A percentile compares a stretch with the other conserved stretches of the same genome.
Evolutionary conservation across 352 stramenopile genomes (phyloP).

Genomic region (Pythium pyrilobum): DNA sequence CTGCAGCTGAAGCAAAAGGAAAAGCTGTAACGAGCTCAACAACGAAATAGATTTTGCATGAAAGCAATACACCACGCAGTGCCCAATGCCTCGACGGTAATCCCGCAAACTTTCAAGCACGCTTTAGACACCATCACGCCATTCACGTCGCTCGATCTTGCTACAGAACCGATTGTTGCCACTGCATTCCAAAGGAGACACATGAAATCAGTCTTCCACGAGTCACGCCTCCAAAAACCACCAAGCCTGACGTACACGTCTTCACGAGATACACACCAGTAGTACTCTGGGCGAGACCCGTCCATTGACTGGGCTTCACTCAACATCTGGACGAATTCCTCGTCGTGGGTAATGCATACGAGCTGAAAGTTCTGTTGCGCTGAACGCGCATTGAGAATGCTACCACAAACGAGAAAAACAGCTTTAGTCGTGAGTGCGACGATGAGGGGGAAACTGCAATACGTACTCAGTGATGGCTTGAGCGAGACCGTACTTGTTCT

Average conservation of each 20-base stretch:
- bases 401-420: conserved; percentile 21
- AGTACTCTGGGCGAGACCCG: conserved; percentile 70
- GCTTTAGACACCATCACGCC: conserved; percentile 41
- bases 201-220: not conserved
- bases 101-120: too few species aligned
- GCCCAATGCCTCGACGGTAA: too few species aligned
- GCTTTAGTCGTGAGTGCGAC: not conserved
- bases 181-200: conserved; percentile 21
- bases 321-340: conserved; percentile 91
- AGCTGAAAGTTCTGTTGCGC: conserved; percentile 99
- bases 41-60: not conserved
- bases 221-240: not conserved
- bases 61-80: too few species aligned
- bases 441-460: not conserved
- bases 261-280: conserved; percentile 78
- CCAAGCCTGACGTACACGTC: conserved; percentile 81
- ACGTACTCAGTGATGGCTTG: conserved; percentile 84
- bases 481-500: conserved; percentile 94
- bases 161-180: conserved; percentile 80
- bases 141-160: conserved; percentile 75
- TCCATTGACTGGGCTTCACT: conserved; percentile 74
- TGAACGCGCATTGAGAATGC: conserved; percentile 93
- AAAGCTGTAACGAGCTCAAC: not conserved
- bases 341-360: conserved; percentile 99
- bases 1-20: conserved; percentile 46